phyloP scores from a whole-genome alignment of 257 asterid species.

The Mentha longifolia region DNA sequence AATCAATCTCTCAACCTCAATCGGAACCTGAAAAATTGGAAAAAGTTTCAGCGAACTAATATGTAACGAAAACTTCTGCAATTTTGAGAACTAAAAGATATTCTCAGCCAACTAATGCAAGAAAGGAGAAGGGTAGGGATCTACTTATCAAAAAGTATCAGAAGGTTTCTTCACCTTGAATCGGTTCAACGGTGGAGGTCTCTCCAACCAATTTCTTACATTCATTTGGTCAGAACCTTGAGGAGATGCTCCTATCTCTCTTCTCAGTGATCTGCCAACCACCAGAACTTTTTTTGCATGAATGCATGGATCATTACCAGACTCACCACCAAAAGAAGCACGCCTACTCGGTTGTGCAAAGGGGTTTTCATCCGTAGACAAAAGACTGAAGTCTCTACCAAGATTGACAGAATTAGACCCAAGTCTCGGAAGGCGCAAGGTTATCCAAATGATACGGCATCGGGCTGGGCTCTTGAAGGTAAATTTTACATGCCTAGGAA shows the following conservation, averaged over 20 bases:
- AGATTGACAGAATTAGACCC: conserved; percentile 82
- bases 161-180: conserved; percentile 69
- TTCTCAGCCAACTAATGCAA: conserved; percentile 25
- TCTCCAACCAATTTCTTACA: conserved; percentile 87
- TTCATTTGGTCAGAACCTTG: conserved; percentile 70
- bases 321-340: conserved; percentile 86
- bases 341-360: conserved; percentile 69
- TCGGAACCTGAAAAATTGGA: conserved; percentile 70
- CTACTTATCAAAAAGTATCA: conserved; percentile 9
- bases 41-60: conserved; percentile 22
- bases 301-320: conserved; percentile 77
- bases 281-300: conserved; percentile 88
- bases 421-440: conserved; percentile 68
- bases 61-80: neutral
- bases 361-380: conserved; percentile 92
- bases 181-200: conserved; percentile 74
- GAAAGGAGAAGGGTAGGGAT: neutral
- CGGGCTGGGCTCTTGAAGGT: conserved; percentile 76
- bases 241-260: conserved; percentile 57
- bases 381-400: conserved; percentile 64
- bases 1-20: conserved; percentile 82
- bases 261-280: conserved; percentile 62
- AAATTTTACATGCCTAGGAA: conserved; percentile 86
- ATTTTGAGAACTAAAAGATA: conserved; percentile 27
- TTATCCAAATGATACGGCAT: conserved; percentile 94